Percentiles rank a stretch among this genome's conserved stretches.
Conservation (phyloP, 148 eudicot genomes). For the Rhododendron griersonianum region DNA sequence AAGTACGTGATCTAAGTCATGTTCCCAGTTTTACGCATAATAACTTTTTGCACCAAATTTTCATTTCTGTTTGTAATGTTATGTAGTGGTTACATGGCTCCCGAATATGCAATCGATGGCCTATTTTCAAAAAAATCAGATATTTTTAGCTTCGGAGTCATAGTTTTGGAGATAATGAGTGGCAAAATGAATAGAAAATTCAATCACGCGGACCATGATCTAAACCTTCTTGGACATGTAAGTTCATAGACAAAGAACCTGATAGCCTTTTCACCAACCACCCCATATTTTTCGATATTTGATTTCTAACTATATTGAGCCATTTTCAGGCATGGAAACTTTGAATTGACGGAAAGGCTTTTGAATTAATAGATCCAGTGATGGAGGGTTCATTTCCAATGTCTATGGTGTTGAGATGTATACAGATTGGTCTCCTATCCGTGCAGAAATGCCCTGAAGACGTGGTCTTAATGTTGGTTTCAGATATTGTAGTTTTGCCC, state of each 20-base stretch:
- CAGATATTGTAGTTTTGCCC: too few relatives aligned
- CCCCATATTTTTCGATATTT: not conserved
- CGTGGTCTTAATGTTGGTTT: too few relatives aligned
- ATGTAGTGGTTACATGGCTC: constrained; percentile 31
- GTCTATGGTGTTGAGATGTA: too few relatives aligned
- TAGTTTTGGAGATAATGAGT: not conserved
- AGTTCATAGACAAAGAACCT: constrained; percentile 10
- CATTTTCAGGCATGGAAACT: constrained; percentile 18
- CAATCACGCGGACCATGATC: not conserved
- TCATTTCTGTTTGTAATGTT: not conserved
- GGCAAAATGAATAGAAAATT: not conserved
- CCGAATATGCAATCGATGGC: constrained; percentile 15
- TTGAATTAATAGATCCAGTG: too few relatives aligned
- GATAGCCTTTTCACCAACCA: not conserved
- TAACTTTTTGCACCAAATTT: not conserved
- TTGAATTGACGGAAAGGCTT: constrained; percentile 10
- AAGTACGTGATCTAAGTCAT: not conserved
- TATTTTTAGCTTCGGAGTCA: constrained; percentile 4
- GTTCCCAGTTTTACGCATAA: not conserved
- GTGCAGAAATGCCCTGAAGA: too few relatives aligned
- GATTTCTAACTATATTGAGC: not conserved
- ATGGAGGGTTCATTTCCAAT: too few relatives aligned
- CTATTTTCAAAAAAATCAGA: constrained; percentile 24
- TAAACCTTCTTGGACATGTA: constrained; percentile 3
- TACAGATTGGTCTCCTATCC: too few relatives aligned